Base-by-base conservation (phyloP, 2,329 filamentous ascomycete species). In the Bimuria novae-zelandiae region DNA sequence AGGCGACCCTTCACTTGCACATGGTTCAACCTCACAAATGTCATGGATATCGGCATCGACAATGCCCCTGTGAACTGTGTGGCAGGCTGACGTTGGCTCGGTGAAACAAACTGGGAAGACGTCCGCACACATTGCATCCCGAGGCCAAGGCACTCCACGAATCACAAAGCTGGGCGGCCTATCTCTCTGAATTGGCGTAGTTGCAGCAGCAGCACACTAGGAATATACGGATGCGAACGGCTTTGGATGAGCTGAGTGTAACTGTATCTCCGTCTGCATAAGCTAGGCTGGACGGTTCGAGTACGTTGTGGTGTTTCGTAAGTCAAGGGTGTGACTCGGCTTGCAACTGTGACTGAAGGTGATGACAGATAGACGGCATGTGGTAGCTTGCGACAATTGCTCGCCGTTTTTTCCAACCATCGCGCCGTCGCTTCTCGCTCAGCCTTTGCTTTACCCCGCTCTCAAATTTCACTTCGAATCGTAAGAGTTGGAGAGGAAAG, bases 71-170 rank as follows among this genome's bases (percentile, higher is more conserved):
- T n/a, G n/a, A n/a, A n/a, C n/a, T n/a, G 27, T 37, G 32, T 37
- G 36, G 40, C 51, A 40, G 22, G 30, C 7, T 17, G 35, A 39
- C 49, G 51, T 51, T 49, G 50, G 49, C 50, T 17, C 46, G 23
- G 35, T 35, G 12, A 27, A 14, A 35, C 39, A 37, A n/a, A 32
- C 43, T 14, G 43, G 37, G 33, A 42, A 35, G 49, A 42, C 29
- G 42, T 35, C 23, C 11, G 35, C 35, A 44, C 51, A 44, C n/a
- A n/a, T n/a, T n/a, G n/a, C n/a, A n/a, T n/a, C 41, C 42, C 48
- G 45, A 47, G 48, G 49, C 52, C 49, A 50, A 57, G 46, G 57
- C 50, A 58, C 49, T 53, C 52, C 53, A 60, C 56, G 52, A 43
- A 39, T 36, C 56, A 43, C 49, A 49, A 55, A 57, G 50, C 36